These are phyloP conservation scores for Paecilomyces formosus DNA, from an alignment of 2,329 filamentous ascomycete species.

Conservation along the genomic window DNA sequence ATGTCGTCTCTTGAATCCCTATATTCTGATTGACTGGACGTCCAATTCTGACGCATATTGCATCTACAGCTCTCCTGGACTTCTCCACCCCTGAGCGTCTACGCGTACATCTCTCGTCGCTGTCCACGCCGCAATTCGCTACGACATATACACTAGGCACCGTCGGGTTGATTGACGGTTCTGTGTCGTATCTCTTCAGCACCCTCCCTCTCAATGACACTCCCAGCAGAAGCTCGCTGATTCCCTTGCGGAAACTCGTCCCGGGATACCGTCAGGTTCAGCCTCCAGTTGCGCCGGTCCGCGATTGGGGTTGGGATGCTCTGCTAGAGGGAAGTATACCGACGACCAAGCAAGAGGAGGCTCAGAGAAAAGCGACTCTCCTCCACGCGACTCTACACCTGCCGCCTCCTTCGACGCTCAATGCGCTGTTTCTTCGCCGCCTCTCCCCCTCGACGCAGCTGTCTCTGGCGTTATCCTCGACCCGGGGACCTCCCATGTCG, in stretches of 20 bases:
- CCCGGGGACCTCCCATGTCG: conserved; percentile 31
- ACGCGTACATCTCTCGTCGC: conserved; percentile 78
- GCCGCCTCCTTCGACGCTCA: conserved; percentile 70
- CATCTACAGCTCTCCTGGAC: conserved; percentile 64
- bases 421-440: conserved; percentile 75
- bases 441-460: conserved; percentile 71
- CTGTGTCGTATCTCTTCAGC: conserved; percentile 93
- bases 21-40: not conserved
- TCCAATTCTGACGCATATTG: conserved; percentile 1
- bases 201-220: conserved; percentile 65
- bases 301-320: conserved; percentile 25
- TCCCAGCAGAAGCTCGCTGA: conserved; percentile 61
- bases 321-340: conserved; percentile 16
- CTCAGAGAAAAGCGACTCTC: conserved; percentile 32
- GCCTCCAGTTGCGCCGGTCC: conserved; percentile 25
- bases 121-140: conserved; percentile 87
- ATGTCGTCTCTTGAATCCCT: conserved; percentile 17
- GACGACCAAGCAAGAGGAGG: conserved; percentile 53
- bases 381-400: conserved; percentile 40
- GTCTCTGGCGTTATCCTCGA: conserved; percentile 55
- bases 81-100: conserved; percentile 81
- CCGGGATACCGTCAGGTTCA: conserved; percentile 74
- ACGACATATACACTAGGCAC: conserved; percentile 89
- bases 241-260: conserved; percentile 70
- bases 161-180: conserved; percentile 86